Percentiles rank a stretch among this genome's conserved stretches.
Conservation (phyloP, 1,284 basidiomycete species). For the Ceratobasidium sp. region DNA sequence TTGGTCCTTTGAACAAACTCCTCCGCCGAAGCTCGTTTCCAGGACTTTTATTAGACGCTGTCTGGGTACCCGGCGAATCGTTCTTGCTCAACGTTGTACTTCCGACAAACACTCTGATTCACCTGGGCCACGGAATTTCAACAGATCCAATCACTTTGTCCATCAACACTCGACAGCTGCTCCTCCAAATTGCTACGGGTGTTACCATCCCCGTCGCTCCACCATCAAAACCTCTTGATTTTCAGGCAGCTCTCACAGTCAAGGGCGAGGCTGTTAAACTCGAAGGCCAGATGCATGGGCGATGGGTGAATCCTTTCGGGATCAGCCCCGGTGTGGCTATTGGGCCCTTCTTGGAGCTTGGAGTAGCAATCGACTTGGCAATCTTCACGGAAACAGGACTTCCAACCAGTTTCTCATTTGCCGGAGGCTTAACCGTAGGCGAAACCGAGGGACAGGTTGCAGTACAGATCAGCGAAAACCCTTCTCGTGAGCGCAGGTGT, state of each 20-base stretch:
- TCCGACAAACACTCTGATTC: not conserved
- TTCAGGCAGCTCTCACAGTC: too few relatives aligned
- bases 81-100: not conserved
- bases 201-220: not conserved
- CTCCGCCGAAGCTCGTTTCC: not conserved
- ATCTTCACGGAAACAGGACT: not conserved
- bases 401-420: conserved; percentile 6
- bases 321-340: not conserved
- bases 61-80: not conserved
- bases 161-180: not conserved
- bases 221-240: not conserved
- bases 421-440: conserved; percentile 3
- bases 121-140: not conserved
- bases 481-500: not conserved
- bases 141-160: not conserved
- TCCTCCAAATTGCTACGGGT: not conserved
- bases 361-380: not conserved
- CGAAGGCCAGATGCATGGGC: not conserved
- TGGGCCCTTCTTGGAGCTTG: conserved; percentile 15
- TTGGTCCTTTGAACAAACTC: not conserved
- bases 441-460: conserved; percentile 2
- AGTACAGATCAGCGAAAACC: not conserved
- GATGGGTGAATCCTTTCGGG: conserved; percentile 13
- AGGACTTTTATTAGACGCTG: not conserved
- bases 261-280: too few relatives aligned